Evolutionary conservation across 1,284 basidiomycete species (phyloP).

Genomic region (Macrocybe sp.): DNA sequence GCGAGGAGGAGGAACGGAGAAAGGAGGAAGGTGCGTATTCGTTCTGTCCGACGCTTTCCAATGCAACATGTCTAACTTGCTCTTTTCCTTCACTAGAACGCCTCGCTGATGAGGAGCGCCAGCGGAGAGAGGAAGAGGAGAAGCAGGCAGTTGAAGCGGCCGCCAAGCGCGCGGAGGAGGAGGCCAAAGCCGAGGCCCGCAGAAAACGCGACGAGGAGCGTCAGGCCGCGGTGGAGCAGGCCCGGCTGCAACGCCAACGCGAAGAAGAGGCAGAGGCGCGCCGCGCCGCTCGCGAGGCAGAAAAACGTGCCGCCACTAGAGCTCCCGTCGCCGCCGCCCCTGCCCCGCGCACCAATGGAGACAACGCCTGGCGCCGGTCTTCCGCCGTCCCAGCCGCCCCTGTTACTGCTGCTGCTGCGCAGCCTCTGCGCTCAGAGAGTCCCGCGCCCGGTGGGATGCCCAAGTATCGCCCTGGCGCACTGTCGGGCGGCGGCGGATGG

Average conservation of each 20-base stretch:
- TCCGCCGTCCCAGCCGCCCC: constrained; percentile 32
- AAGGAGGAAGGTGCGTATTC: constrained; percentile 46
- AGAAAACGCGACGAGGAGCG: constrained; percentile 68
- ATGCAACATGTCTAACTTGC: neutral
- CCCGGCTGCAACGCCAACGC: constrained; percentile 59
- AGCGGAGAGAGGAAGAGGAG: constrained; percentile 47
- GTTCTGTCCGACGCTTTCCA: neutral
- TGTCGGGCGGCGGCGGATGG: constrained; percentile 44
- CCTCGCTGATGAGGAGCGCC: constrained; percentile 48
- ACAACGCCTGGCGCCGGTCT: constrained; percentile 18
- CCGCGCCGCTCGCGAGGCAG: constrained; percentile 27
- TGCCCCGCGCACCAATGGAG: constrained; percentile 5
- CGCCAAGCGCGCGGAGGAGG: constrained; percentile 58
- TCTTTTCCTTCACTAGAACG: constrained; percentile 35
- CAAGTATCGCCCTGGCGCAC: constrained; percentile 44
- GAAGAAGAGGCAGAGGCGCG: constrained; percentile 79
- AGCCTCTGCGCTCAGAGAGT: constrained; percentile 37
- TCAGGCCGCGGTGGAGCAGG: constrained; percentile 51
- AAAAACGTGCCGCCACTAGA: constrained; percentile 24
- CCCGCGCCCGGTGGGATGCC: constrained; percentile 25
- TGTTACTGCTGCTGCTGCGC: constrained; percentile 13
- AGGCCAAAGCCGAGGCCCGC: constrained; percentile 45
- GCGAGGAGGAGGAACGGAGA: constrained; percentile 48
- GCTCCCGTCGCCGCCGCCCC: constrained; percentile 21
- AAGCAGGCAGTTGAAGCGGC: constrained; percentile 44